phyloP scores from a whole-genome alignment of 1,139 yeast species.

The Candida sanyaensis region DNA sequence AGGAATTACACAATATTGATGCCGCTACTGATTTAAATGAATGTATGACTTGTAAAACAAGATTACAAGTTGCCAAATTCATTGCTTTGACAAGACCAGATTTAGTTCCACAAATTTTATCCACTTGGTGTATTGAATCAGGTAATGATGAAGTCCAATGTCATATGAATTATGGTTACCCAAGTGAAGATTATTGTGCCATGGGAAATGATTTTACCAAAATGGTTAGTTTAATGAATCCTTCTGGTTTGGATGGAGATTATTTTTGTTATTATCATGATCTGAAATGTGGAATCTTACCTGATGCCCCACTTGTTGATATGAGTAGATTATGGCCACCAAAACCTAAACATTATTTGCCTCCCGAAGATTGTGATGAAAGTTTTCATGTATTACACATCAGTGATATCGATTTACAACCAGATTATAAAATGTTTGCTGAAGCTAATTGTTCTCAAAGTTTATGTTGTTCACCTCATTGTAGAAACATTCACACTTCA shows the following conservation, averaged over 20 bases:
- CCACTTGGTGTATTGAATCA: slow-evolving; percentile 42
- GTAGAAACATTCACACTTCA: slow-evolving; percentile 17
- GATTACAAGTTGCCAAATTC: slow-evolving; percentile 43
- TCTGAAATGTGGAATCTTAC: slow-evolving; percentile 40
- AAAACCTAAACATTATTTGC: slow-evolving; percentile 29
- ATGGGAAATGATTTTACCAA: slow-evolving; percentile 43
- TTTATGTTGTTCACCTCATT: slow-evolving; percentile 26
- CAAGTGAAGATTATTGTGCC: slow-evolving; percentile 21
- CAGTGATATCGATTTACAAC: slow-evolving; percentile 28
- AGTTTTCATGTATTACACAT: slow-evolving; percentile 30
- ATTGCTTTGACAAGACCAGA: slow-evolving; percentile 41
- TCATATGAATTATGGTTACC: slow-evolving; percentile 24
- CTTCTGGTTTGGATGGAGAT: slow-evolving; percentile 51
- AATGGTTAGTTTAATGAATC: slow-evolving; percentile 48
- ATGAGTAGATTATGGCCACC: slow-evolving; percentile 43
- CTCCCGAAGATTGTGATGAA: slow-evolving; percentile 21
- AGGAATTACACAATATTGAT: slow-evolving; percentile 21
- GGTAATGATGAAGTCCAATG: slow-evolving; percentile 31
- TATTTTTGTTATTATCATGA: slow-evolving; percentile 55
- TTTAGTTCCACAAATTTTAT: slow-evolving; percentile 41
- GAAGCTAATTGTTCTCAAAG: slow-evolving; percentile 34
- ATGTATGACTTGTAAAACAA: slow-evolving; percentile 41
- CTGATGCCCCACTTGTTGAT: slow-evolving; percentile 43
- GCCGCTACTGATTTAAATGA: slow-evolving; percentile 22
- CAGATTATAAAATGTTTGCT: slow-evolving; percentile 23